These are phyloP conservation scores for Globisporangium nunn DNA, from an alignment of 352 stramenopile genomes.

Conservation along the genomic window DNA sequence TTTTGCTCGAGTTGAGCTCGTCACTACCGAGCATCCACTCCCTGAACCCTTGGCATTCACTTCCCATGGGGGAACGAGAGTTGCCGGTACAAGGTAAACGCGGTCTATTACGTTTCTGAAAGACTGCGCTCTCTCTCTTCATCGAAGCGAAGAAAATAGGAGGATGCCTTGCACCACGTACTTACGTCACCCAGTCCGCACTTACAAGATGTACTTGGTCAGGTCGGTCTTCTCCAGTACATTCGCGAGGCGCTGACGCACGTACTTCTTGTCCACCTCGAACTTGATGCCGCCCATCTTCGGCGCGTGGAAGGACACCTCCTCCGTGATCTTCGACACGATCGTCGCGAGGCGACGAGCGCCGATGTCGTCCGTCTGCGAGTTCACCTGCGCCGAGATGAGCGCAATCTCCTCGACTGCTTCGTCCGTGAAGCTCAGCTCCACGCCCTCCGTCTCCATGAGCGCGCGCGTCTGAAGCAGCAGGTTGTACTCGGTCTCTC, in stretches of 20 bases:
- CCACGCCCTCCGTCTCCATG: slow-evolving; percentile 94
- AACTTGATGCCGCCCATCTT: slow-evolving; percentile 85
- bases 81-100: background rate
- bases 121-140: background rate
- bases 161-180: too few species aligned
- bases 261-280: slow-evolving; percentile 89
- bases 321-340: slow-evolving; percentile 97
- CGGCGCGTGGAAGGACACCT: slow-evolving; percentile 96
- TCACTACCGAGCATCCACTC: too few species aligned
- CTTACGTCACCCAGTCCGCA: background rate
- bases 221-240: slow-evolving; percentile 93
- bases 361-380: slow-evolving; percentile 97
- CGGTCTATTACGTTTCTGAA: background rate
- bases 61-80: too few species aligned
- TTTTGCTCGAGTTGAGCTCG: too few species aligned
- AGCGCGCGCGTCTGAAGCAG: slow-evolving; percentile 94
- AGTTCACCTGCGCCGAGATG: slow-evolving; percentile 92
- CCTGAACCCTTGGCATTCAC: too few species aligned
- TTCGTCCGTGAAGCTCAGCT: slow-evolving; percentile 93
- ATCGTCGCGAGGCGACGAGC: slow-evolving; percentile 94
- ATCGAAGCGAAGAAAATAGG: too few species aligned
- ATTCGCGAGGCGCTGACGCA: slow-evolving; percentile 90
- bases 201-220: slow-evolving; percentile 96
- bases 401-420: slow-evolving; percentile 95
- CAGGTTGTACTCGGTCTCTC: slow-evolving; percentile 94